Percentiles rank a stretch among this genome's conserved stretches.
Evolutionary conservation across 257 asterid species (phyloP).

Genomic region (Solanum bulbocastanum): DNA sequence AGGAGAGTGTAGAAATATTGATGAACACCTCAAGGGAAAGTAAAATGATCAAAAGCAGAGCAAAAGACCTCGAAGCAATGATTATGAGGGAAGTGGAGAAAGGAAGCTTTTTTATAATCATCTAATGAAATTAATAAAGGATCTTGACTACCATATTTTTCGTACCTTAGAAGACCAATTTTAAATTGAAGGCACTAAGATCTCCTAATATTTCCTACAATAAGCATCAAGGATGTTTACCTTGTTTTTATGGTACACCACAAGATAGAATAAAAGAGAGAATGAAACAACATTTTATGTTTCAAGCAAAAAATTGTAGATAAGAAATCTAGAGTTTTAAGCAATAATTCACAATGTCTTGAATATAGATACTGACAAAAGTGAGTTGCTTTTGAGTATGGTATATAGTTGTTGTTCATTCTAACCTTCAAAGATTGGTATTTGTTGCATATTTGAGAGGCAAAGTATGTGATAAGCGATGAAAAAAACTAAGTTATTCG

Average conservation of each 20-base stretch:
- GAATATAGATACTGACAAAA: too few species aligned
- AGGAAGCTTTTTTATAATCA: constrained; percentile 10
- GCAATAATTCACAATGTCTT: too few species aligned
- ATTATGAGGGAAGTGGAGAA: background rate
- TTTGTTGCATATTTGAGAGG: too few species aligned
- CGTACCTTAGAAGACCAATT: background rate
- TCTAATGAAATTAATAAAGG: background rate
- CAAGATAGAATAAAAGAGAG: background rate
- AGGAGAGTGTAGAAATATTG: background rate
- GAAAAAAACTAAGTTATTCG: too few species aligned
- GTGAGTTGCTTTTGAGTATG: too few species aligned
- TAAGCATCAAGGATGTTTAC: background rate
- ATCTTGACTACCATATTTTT: background rate
- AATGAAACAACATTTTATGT: too few species aligned
- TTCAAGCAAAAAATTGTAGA: too few species aligned
- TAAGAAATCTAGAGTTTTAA: too few species aligned
- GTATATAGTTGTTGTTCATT: too few species aligned
- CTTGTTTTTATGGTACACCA: background rate
- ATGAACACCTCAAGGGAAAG: background rate
- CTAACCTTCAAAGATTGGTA: too few species aligned
- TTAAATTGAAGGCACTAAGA: background rate
- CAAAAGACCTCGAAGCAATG: background rate
- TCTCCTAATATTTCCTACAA: background rate
- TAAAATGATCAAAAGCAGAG: constrained; percentile 2
- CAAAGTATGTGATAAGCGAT: too few species aligned